Percentiles rank a stretch among this genome's conserved stretches.
phyloP scores from a whole-genome alignment of 768 basidiomycete genomes.

The Leucogyrophana mollusca region DNA sequence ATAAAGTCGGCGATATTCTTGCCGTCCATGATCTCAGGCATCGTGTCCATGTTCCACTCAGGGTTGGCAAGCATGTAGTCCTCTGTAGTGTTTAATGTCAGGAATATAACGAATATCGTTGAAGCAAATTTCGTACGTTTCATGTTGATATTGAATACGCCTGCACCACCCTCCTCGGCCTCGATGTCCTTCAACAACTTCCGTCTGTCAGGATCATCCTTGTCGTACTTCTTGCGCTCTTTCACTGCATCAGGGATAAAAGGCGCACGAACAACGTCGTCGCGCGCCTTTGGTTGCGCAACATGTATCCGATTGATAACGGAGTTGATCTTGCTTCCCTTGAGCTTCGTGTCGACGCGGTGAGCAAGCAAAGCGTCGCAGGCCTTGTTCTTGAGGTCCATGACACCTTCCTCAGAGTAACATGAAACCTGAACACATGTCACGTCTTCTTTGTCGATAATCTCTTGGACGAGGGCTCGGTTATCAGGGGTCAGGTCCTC shows the following conservation, averaged over 20 bases:
- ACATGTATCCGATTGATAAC: constrained; percentile 97
- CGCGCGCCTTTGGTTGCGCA: constrained; percentile 84
- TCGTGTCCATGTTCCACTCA: constrained; percentile 92
- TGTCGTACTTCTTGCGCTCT: constrained; percentile 80
- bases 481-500: constrained; percentile 79
- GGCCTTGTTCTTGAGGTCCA: constrained; percentile 92
- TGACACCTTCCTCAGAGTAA: constrained; percentile 96
- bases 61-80: constrained; percentile 86
- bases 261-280: constrained; percentile 84
- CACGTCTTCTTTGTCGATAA: constrained; percentile 73
- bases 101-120: background rate
- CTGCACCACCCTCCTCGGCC: constrained; percentile 82
- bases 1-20: constrained; percentile 99
- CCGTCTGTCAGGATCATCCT: constrained; percentile 76
- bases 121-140: constrained; percentile 59
- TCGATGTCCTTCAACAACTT: constrained; percentile 81
- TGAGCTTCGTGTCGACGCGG: constrained; percentile 91
- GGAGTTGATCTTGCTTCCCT: constrained; percentile 88
- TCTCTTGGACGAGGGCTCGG: constrained; percentile 81
- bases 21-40: constrained; percentile 99
- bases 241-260: constrained; percentile 88
- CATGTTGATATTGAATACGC: constrained; percentile 88
- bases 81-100: constrained; percentile 49
- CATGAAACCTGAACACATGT: constrained; percentile 85
- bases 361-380: constrained; percentile 95